Conservation (phyloP, 75 land plant genomes). For the Pseudotsuga menziesii region DNA sequence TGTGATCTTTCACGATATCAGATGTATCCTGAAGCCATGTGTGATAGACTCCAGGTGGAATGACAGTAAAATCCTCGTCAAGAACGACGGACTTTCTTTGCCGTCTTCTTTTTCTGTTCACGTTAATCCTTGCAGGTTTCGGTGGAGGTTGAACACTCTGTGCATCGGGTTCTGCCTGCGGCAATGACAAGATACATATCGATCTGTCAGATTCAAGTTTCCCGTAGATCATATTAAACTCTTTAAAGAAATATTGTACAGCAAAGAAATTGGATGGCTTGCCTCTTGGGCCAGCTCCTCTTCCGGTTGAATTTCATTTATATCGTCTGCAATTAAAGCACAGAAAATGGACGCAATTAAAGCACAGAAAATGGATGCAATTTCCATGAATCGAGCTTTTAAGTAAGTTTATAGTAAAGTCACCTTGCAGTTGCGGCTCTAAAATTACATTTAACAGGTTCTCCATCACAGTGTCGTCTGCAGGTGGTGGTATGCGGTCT, state of each 20-base stretch:
- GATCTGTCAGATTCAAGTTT: background rate
- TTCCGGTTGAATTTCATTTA: background rate
- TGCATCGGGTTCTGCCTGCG: conserved; percentile 5
- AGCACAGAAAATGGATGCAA: too few relatives aligned
- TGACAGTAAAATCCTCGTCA: conserved; percentile 53
- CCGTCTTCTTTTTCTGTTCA: background rate
- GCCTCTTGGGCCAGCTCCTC: background rate
- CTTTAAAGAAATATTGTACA: too few relatives aligned
- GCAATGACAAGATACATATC: background rate
- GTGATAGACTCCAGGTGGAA: conserved; percentile 52
- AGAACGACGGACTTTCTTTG: conserved; percentile 8
- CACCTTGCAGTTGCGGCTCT: background rate
- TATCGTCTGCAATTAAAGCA: background rate
- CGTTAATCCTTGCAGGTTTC: background rate
- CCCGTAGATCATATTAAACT: too few relatives aligned
- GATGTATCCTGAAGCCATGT: conserved; percentile 68
- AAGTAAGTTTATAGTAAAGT: too few relatives aligned
- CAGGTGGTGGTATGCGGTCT: background rate
- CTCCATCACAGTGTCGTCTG: background rate
- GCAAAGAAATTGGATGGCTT: background rate
- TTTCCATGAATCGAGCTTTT: too few relatives aligned
- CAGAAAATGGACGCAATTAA: too few relatives aligned
- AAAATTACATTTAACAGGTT: background rate
- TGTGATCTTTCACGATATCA: conserved; percentile 23
- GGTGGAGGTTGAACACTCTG: conserved; percentile 12